phyloP scores from a whole-genome alignment of 2,329 filamentous ascomycete genomes.

The Pleomassaria siparia region DNA sequence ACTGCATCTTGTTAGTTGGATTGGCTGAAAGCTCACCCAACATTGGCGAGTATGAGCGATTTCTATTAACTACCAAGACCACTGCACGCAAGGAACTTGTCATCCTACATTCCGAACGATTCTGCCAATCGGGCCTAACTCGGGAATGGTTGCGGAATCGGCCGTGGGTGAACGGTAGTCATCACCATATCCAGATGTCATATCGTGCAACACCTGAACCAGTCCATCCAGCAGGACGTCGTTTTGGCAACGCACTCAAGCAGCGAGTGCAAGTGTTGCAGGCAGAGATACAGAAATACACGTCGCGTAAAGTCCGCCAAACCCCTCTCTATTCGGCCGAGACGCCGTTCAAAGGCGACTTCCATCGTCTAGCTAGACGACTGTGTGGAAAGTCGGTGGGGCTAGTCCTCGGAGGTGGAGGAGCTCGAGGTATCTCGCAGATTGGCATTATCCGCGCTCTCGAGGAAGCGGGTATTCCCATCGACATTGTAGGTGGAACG shows the following conservation, averaged over 20 bases:
- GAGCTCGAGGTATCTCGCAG: constrained; percentile 87
- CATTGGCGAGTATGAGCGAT: constrained; percentile 95
- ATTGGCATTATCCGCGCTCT: constrained; percentile 92
- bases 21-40: constrained; percentile 85
- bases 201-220: constrained; percentile 77
- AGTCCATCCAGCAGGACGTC: constrained; percentile 71
- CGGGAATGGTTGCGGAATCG: constrained; percentile 84
- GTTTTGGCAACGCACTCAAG: constrained; percentile 83
- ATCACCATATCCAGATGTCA: constrained; percentile 96
- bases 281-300: constrained; percentile 98
- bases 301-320: constrained; percentile 86
- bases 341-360: constrained; percentile 92
- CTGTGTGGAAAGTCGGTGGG: constrained; percentile 94
- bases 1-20: constrained; percentile 91
- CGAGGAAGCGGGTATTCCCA: constrained; percentile 93
- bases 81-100: constrained; percentile 93
- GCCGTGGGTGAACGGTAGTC: constrained; percentile 96
- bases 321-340: constrained; percentile 88
- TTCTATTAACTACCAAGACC: constrained; percentile 94
- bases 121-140: constrained; percentile 80
- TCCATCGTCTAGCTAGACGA: constrained; percentile 85
- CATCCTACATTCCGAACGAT: constrained; percentile 83
- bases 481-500: constrained; percentile 92
- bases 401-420: constrained; percentile 89
- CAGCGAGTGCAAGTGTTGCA: constrained; percentile 92